Evolutionary conservation across 441 rosid species (phyloP), one percentile per base, ranked within the genome.

Genomic region (Biscutella laevigata): DNA sequence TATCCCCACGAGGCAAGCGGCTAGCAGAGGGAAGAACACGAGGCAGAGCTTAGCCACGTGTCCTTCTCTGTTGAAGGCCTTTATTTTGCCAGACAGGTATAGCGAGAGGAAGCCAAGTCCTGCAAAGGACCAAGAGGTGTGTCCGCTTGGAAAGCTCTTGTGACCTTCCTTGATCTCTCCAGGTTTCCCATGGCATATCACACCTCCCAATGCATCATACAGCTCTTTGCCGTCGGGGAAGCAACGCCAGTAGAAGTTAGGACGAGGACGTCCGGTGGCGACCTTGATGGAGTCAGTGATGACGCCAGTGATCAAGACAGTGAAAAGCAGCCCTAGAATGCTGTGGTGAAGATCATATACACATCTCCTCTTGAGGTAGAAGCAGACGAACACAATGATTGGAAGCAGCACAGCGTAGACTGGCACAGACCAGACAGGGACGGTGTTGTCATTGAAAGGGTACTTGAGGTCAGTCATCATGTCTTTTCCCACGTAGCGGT

Each of bases 71-170:
- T 80, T 78, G 45, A 82, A 82, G 0, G 59, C 82, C 64, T 65
- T 67, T 39, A 80, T 32, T 59, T 82, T 82, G 6, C 86, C 89
- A 0, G 83, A 67, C 55, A 82, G 71, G 78, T 82, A 82, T 2
- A 74, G 62, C 0, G 89, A 75, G 11, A 82, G 80, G 58, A 50
- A 82, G 2, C 82, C 80, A 39, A 82, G 67, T 6, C 89, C 89
- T 0, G 86, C 82, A 42, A 82, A 82, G 1, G 89, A 82, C 86
- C 83, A 71, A 1, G 90, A 77, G 8, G 84, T 28, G 54, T 83
- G 90, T 28, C 90, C 90, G 39, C 90, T 82, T 1, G 89, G 89
- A 47, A 82, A 82, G 44, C 90, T 82, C 61, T 82, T 80, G 46
- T 82, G 77, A 7, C 86, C 90, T 73, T 82, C 86, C 59, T 68